phyloP scores from a whole-genome alignment of 1,139 yeast genomes.

The Maudiozyma humilis region DNA sequence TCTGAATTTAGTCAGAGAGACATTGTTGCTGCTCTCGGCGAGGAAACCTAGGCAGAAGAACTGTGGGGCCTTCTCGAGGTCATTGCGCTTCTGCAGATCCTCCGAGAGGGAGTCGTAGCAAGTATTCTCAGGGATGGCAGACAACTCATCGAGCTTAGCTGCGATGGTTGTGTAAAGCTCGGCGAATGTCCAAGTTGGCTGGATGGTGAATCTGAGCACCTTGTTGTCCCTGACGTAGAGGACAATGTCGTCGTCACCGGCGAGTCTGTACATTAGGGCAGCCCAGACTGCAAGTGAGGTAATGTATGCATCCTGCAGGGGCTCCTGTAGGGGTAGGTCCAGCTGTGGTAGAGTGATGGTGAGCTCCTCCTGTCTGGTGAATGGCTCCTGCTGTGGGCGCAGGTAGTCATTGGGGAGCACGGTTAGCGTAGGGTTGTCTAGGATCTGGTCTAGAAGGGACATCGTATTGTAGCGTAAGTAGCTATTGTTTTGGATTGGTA shows the following conservation, averaged over 20 bases:
- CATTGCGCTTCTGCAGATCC: slow-evolving; percentile 41
- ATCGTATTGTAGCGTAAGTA: slow-evolving; percentile 42
- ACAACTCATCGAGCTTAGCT: slow-evolving; percentile 34
- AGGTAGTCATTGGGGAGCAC: slow-evolving; percentile 83
- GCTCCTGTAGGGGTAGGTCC: slow-evolving; percentile 18
- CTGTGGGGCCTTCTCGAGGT: slow-evolving; percentile 51
- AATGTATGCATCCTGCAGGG: slow-evolving; percentile 35
- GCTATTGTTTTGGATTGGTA: slow-evolving; percentile 75
- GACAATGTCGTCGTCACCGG: slow-evolving; percentile 93
- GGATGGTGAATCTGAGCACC: slow-evolving; percentile 52
- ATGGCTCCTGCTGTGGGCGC: slow-evolving; percentile 63
- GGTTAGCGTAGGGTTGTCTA: slow-evolving; percentile 78
- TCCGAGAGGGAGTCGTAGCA: slow-evolving; percentile 53
- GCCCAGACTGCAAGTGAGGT: slow-evolving; percentile 63
- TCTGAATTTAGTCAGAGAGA: slow-evolving; percentile 19
- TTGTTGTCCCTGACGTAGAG: slow-evolving; percentile 55
- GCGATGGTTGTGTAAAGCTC: slow-evolving; percentile 35
- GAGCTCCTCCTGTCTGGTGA: slow-evolving; percentile 51
- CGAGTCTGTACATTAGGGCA: slow-evolving; percentile 63
- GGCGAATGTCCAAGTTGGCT: slow-evolving; percentile 45
- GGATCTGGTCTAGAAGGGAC: slow-evolving; percentile 32
- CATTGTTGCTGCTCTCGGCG: slow-evolving; percentile 8
- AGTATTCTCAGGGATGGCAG: slow-evolving; percentile 34
- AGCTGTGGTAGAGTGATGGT: slow-evolving; percentile 35
- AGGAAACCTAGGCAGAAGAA: slow-evolving; percentile 39